Evolutionary conservation across 768 basidiomycete species (phyloP).

Genomic region (Suillus decipiens): DNA sequence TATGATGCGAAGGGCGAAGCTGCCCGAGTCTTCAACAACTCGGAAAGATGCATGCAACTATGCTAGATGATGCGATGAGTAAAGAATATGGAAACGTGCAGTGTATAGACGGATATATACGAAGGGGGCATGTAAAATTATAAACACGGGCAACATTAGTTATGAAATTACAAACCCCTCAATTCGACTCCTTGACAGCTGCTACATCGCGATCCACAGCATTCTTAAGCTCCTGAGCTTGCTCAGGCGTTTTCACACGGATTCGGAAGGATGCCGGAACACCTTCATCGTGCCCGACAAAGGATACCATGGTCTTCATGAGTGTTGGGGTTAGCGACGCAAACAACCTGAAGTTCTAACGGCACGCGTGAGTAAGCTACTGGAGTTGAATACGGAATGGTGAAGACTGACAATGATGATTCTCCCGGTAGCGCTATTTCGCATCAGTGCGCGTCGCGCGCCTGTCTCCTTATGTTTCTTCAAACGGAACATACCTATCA

Average conservation of each 20-base stretch:
- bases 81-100: slow-evolving; percentile 3
- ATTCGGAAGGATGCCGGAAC: slow-evolving; percentile 61
- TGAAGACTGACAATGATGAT: slow-evolving; percentile 62
- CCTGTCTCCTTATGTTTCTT: slow-evolving; percentile 72
- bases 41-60: background rate
- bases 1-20: background rate
- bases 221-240: slow-evolving; percentile 56
- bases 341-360: slow-evolving; percentile 77
- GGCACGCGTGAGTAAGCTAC: slow-evolving; percentile 14
- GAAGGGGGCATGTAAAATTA: background rate
- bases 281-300: slow-evolving; percentile 67
- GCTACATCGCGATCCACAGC: slow-evolving; percentile 65
- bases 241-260: slow-evolving; percentile 58
- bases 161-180: background rate
- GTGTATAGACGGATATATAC: background rate
- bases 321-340: slow-evolving; percentile 54
- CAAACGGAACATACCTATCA: slow-evolving; percentile 62
- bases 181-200: slow-evolving; percentile 35
- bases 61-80: background rate
- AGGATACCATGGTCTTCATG: slow-evolving; percentile 55
- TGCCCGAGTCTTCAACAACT: background rate
- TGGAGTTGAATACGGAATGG: background rate
- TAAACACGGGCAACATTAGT: background rate
- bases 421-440: slow-evolving; percentile 76
- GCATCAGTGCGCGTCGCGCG: slow-evolving; percentile 61